Conservation (phyloP, 2,329 filamentous ascomycete species). For the Fusarium ambrosium region DNA sequence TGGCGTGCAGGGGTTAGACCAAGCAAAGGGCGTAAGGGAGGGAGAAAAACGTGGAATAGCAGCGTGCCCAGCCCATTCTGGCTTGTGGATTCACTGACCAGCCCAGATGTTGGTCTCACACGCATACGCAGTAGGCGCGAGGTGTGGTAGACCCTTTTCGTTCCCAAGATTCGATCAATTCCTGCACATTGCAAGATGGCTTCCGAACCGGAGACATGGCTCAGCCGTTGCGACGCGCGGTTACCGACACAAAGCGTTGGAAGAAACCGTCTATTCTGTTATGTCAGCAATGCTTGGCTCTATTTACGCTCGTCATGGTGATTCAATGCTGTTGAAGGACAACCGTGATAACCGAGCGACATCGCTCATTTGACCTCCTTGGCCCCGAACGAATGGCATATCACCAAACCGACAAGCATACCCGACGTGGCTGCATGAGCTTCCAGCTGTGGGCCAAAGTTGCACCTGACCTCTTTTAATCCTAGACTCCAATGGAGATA, state of each 20-base stretch:
- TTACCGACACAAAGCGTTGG: conserved; percentile 24
- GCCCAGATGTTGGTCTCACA: conserved; percentile 35
- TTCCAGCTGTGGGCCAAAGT: conserved; percentile 41
- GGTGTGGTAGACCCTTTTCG: conserved; percentile 29
- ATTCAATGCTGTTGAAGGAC: conserved; percentile 32
- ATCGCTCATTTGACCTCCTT: conserved; percentile 32
- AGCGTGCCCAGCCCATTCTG: conserved; percentile 18
- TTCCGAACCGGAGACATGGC: conserved; percentile 6
- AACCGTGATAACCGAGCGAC: conserved; percentile 27
- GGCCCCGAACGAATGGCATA: conserved; percentile 31
- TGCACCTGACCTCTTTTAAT: conserved; percentile 45
- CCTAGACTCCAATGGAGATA: conserved; percentile 43
- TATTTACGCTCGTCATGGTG: conserved; percentile 38
- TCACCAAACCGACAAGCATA: conserved; percentile 38
- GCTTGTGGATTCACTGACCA: conserved; percentile 30
- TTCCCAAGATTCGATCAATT: conserved; percentile 30
- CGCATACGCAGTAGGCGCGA: conserved; percentile 24
- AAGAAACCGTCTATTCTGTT: conserved; percentile 10
- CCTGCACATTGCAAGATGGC: conserved; percentile 1
- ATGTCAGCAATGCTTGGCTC: conserved; percentile 6
- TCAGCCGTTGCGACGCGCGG: background rate
- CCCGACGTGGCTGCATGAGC: conserved; percentile 42
- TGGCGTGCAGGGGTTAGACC: conserved; percentile 41
- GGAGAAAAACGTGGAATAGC: conserved; percentile 47
- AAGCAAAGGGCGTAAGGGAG: conserved; percentile 33